These are phyloP conservation scores for Claviceps arundinis DNA, from an alignment of 2,329 filamentous ascomycete genomes.

Conservation along the genomic window DNA sequence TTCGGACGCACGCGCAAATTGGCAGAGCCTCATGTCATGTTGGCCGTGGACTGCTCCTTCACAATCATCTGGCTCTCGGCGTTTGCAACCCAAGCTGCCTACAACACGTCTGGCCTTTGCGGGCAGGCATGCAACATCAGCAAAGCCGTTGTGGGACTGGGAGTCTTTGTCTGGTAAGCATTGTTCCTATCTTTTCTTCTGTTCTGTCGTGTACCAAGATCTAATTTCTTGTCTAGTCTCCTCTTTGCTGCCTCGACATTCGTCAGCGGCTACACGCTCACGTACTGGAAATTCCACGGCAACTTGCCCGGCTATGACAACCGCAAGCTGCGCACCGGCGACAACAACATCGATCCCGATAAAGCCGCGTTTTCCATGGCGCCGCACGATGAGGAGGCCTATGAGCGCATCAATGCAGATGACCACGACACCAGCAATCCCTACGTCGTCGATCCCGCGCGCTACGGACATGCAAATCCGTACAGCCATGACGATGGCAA, in stretches of 20 bases:
- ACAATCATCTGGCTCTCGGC: slow-evolving; percentile 52
- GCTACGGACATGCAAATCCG: slow-evolving; percentile 24
- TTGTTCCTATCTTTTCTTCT: neutral
- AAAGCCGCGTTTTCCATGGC: slow-evolving; percentile 57
- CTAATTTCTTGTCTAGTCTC: slow-evolving; percentile 27
- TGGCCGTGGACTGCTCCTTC: slow-evolving; percentile 43
- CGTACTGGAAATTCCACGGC: slow-evolving; percentile 49
- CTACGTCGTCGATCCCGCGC: slow-evolving; percentile 15
- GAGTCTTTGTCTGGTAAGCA: slow-evolving; percentile 49
- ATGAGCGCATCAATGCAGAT: slow-evolving; percentile 46
- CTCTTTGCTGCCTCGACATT: slow-evolving; percentile 40
- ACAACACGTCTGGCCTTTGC: slow-evolving; percentile 44
- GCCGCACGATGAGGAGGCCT: slow-evolving; percentile 52
- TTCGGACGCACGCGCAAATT: slow-evolving; percentile 48
- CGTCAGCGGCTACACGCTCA: slow-evolving; percentile 45
- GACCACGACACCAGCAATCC: slow-evolving; percentile 33
- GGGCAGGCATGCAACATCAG: slow-evolving; percentile 44
- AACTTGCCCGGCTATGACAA: slow-evolving; percentile 48
- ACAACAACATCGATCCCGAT: slow-evolving; percentile 50
- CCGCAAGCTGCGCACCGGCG: slow-evolving; percentile 25
- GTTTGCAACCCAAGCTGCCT: slow-evolving; percentile 52
- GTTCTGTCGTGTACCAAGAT: neutral
- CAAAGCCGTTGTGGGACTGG: slow-evolving; percentile 49
- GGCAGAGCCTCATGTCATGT: slow-evolving; percentile 49
- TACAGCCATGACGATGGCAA: slow-evolving; percentile 26